phyloP scores from a whole-genome alignment of 148 eudicot genomes.

The Vaccinium vitisidaea region DNA sequence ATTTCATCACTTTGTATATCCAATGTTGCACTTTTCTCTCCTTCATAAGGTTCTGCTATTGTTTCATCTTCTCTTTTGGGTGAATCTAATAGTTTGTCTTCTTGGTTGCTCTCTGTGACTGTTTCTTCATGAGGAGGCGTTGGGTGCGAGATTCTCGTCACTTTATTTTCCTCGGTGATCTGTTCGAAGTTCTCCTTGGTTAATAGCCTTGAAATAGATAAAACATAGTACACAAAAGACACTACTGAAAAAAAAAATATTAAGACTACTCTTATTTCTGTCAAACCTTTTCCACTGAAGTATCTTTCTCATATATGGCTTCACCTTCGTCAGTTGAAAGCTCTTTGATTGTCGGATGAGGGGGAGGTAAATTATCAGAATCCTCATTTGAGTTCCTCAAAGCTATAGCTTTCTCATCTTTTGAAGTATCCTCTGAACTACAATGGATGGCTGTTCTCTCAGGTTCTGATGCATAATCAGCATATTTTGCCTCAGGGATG shows the following conservation, averaged over 20 bases:
- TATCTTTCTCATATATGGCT: constrained; percentile 10
- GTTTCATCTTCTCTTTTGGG: neutral
- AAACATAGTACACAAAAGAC: neutral
- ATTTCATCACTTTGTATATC: neutral
- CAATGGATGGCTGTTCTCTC: neutral
- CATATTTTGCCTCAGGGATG: constrained; percentile 19
- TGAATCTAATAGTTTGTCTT: neutral
- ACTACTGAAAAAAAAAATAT: neutral
- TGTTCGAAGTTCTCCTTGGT: constrained; percentile 16
- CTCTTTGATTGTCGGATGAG: constrained; percentile 13
- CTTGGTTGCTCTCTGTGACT: constrained; percentile 7
- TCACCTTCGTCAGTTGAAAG: constrained; percentile 23
- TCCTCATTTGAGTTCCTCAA: constrained; percentile 7
- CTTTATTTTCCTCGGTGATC: constrained; percentile 18
- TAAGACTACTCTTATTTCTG: neutral
- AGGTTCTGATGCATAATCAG: constrained; percentile 11
- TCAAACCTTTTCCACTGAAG: constrained; percentile 26
- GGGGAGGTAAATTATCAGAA: neutral
- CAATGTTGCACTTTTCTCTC: neutral
- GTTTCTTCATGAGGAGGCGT: neutral
- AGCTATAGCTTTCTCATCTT: constrained; percentile 5
- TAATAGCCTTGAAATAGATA: neutral
- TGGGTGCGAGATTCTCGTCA: neutral
- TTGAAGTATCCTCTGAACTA: constrained; percentile 6
- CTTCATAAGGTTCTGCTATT: neutral